Evolutionary conservation across 2,329 filamentous ascomycete species (phyloP).

Genomic region (Cryphonectria japonica): DNA sequence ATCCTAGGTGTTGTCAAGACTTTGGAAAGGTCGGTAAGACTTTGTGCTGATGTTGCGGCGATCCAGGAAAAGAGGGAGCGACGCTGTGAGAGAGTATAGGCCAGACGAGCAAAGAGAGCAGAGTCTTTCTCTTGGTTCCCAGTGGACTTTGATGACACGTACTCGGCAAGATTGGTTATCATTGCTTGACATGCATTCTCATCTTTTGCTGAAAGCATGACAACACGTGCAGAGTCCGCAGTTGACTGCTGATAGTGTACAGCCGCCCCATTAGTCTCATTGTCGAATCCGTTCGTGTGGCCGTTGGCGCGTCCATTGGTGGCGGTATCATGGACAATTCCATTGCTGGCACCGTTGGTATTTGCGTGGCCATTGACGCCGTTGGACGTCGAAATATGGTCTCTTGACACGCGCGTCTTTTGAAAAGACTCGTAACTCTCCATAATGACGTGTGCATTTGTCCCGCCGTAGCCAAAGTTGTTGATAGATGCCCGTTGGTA

Average conservation of each 20-base stretch:
- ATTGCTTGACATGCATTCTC: constrained; percentile 12
- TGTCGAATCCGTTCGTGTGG: neutral
- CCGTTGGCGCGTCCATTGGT: neutral
- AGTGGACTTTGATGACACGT: neutral
- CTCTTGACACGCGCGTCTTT: neutral
- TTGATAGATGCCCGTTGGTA: constrained; percentile 38
- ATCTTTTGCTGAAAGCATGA: constrained; percentile 9
- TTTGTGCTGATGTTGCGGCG: constrained; percentile 5
- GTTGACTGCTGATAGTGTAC: neutral
- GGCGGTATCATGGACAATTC: neutral
- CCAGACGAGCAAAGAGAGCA: constrained; percentile 7
- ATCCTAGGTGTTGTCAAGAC: constrained; percentile 8
- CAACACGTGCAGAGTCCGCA: neutral
- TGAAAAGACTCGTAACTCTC: constrained; percentile 29
- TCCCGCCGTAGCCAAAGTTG: constrained; percentile 51
- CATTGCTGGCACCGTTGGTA: neutral
- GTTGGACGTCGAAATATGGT: neutral
- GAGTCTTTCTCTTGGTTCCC: neutral
- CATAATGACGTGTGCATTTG: constrained; percentile 48
- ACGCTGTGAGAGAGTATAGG: constrained; percentile 15
- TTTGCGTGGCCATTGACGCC: neutral
- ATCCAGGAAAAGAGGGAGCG: constrained; percentile 15
- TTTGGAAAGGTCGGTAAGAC: constrained; percentile 21
- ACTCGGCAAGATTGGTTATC: constrained; percentile 7
- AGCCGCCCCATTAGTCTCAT: neutral